These are phyloP conservation scores for Brassica incana DNA, from an alignment of 345 rosid species.

Conservation along the genomic window DNA sequence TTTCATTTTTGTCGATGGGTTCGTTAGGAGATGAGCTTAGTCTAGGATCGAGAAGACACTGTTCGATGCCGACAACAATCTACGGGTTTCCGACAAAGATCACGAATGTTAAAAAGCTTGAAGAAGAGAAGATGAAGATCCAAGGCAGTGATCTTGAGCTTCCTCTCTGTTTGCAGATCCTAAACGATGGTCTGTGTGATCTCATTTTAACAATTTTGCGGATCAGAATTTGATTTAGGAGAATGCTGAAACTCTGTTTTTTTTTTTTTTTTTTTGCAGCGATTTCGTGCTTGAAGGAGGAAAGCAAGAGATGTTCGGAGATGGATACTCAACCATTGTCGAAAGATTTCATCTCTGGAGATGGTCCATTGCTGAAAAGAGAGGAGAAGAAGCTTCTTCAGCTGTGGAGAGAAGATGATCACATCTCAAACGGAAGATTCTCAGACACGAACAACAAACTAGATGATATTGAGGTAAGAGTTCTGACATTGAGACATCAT, in stretches of 20 bases:
- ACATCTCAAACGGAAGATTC: neutral
- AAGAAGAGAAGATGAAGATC: conserved; percentile 73
- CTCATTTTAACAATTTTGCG: neutral
- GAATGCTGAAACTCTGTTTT: conserved; percentile 6
- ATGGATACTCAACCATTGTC: conserved; percentile 56
- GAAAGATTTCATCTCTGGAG: conserved; percentile 69
- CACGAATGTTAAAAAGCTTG: conserved; percentile 52
- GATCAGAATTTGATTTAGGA: neutral
- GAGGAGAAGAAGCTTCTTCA: conserved; percentile 61
- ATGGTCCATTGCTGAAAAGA: neutral
- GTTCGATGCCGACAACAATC: conserved; percentile 52
- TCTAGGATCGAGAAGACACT: conserved; percentile 45
- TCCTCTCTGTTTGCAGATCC: conserved; percentile 75
- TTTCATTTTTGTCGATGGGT: conserved; percentile 14
- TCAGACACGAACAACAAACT: conserved; percentile 33
- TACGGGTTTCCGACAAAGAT: conserved; percentile 53
- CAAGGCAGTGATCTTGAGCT: conserved; percentile 45
- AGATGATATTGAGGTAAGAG: conserved; percentile 53
- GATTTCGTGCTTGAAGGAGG: conserved; percentile 57
- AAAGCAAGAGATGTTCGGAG: conserved; percentile 43
- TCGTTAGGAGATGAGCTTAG: conserved; percentile 66
- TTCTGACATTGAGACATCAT: neutral
- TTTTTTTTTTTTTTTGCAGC: conserved; percentile 64
- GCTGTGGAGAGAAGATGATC: conserved; percentile 55
- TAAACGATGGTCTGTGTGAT: conserved; percentile 64